Percentiles rank a stretch among this genome's conserved stretches.
phyloP scores from a whole-genome alignment of 1,284 basidiomycete genomes.

The Pulchroboletus neoregius region DNA sequence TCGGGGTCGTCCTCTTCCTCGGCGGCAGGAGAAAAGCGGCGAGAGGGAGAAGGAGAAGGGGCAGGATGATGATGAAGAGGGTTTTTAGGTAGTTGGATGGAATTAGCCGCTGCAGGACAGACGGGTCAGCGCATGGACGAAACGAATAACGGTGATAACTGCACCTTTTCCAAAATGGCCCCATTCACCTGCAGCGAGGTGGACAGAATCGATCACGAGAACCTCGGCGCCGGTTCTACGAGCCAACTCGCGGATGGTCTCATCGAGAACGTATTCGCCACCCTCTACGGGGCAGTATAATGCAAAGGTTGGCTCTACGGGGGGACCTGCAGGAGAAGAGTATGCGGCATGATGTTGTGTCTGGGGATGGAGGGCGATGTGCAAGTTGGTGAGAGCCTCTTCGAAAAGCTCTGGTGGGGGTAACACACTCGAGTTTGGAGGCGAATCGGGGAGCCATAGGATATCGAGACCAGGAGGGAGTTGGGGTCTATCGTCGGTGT shows the following conservation, averaged over 20 bases:
- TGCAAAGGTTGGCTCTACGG: slow-evolving; percentile 70
- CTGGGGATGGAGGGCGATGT: slow-evolving; percentile 73
- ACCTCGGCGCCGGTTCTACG: slow-evolving; percentile 71
- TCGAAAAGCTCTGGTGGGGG: slow-evolving; percentile 61
- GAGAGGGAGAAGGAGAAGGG: slow-evolving; percentile 26
- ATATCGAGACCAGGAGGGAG: slow-evolving; percentile 57
- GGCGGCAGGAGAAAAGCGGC: slow-evolving; percentile 39
- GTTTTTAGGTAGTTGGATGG: slow-evolving; percentile 64
- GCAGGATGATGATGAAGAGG: slow-evolving; percentile 62
- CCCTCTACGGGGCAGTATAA: slow-evolving; percentile 86
- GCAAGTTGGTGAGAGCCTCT: slow-evolving; percentile 66
- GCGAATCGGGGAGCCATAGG: slow-evolving; percentile 54
- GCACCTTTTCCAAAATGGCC: slow-evolving; percentile 72
- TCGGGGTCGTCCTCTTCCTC: slow-evolving; percentile 45
- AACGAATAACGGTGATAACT: slow-evolving; percentile 11
- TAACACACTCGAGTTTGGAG: slow-evolving; percentile 28
- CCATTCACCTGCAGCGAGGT: slow-evolving; percentile 77
- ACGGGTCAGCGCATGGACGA: slow-evolving; percentile 9
- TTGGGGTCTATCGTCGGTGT: slow-evolving; percentile 39
- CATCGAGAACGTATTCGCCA: slow-evolving; percentile 72
- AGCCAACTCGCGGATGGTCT: slow-evolving; percentile 74
- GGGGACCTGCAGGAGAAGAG: slow-evolving; percentile 45
- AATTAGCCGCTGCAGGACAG: slow-evolving; percentile 49
- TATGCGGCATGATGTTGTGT: slow-evolving; percentile 72
- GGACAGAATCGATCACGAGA: slow-evolving; percentile 73